Evolutionary conservation across 2,329 filamentous ascomycete species (phyloP), one percentile per base, ranked within the genome.

Genomic region (Cladosporium sp.): DNA sequence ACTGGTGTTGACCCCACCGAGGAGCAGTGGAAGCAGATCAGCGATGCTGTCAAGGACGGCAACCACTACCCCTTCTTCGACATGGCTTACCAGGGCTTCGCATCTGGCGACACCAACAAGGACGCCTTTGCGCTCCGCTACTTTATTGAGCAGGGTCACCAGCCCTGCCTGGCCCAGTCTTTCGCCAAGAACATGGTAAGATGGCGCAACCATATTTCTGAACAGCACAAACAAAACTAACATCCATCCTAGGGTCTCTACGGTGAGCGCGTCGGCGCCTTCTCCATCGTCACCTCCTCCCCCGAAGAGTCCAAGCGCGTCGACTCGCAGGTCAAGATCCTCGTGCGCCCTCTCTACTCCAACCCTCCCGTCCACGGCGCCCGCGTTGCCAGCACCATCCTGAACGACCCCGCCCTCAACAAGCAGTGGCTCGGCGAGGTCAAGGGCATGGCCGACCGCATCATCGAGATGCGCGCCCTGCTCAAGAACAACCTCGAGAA

Each of bases 1-100:
- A 98, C 95, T 69, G 94, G 94, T 78, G 91, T 98, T 75, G 94
- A 98, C 82, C 95, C 94, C 39, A 97, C 91, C 49, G 82, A 88
- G 74, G 90, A 92, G 79, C 94, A 98, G 84, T 98, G 94, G 94
- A 88, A 88, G 81, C 85, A 94, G 83, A 95, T 99, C 79, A 92
- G 91, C 80, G 83, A 90, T 67, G 91, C 90, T 68, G 88, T 97
- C 80, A 96, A 96, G 87, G 86, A 88, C 78, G 88, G 91, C 79
- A 89, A 86, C 59, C 94, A 98, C 86, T 96, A 90, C 79, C 89
- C 92, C 74, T 97, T 99, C 88, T 99, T 98, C 83, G 94, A 98
- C 81, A 97, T 97, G 93, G 94, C 94, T 70, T 99, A 99, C 86
- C 94, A 99, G 83, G 94, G 94, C 74, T 98, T 99, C 77, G 94